phyloP scores from a whole-genome alignment of 495 filamentous ascomycete genomes.

The Talaromyces ruber region DNA sequence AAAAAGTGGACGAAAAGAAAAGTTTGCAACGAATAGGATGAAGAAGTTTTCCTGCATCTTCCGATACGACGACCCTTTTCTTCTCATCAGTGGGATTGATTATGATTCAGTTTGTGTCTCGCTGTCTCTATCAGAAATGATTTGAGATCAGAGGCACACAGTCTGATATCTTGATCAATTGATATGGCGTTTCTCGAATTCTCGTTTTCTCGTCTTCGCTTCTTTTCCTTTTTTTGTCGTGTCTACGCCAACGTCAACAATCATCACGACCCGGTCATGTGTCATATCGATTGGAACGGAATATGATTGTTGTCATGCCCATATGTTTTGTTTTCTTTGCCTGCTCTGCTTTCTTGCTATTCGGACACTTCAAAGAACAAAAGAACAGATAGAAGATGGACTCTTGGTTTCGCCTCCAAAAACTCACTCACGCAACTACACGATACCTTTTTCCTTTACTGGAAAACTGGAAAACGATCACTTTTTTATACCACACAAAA shows the following conservation, averaged over 20 bases:
- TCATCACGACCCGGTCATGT: not conserved
- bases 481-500: constrained; percentile 14
- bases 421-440: constrained; percentile 23
- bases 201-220: not conserved
- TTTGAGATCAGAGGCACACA: not conserved
- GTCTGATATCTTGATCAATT: not conserved
- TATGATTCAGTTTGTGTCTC: not conserved
- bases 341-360: not conserved
- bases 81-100: not conserved
- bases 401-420: constrained; percentile 12
- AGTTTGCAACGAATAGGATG: not conserved
- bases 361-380: not conserved
- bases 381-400: constrained; percentile 67
- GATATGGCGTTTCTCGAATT: not conserved
- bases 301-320: not conserved
- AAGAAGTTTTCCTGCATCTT: not conserved
- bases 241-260: not conserved
- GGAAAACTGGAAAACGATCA: constrained; percentile 12
- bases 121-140: not conserved
- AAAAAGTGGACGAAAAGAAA: constrained; percentile 1
- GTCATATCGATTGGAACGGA: not conserved
- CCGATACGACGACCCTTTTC: not conserved
- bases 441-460: constrained; percentile 8
- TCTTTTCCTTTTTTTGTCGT: not conserved
- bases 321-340: not conserved